Conservation (phyloP, 768 basidiomycete species). For the Xerocomus potaroensis region DNA sequence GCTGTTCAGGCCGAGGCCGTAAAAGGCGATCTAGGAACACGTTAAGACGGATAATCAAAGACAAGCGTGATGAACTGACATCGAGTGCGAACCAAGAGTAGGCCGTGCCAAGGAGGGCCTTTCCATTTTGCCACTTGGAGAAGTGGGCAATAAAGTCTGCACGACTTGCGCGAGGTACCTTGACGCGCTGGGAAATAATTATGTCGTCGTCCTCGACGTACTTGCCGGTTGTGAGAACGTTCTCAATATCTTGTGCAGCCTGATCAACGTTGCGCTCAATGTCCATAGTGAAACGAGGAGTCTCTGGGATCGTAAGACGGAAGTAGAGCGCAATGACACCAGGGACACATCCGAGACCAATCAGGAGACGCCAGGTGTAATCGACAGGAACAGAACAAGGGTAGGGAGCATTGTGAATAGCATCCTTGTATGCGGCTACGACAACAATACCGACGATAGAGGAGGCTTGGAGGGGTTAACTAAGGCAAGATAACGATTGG, state of each 20-base stretch:
- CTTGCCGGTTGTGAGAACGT: constrained; percentile 51
- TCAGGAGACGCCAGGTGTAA: constrained; percentile 80
- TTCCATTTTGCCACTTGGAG: constrained; percentile 69
- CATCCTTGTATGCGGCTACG: constrained; percentile 62
- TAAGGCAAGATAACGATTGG: background rate
- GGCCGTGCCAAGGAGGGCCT: constrained; percentile 70
- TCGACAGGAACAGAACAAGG: constrained; percentile 53
- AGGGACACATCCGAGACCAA: constrained; percentile 84
- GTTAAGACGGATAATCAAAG: background rate
- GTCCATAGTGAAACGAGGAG: constrained; percentile 90
- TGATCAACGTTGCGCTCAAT: constrained; percentile 77
- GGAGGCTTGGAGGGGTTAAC: constrained; percentile 41
- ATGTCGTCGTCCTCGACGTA: constrained; percentile 48
- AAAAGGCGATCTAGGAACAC: constrained; percentile 67
- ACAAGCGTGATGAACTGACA: constrained; percentile 36
- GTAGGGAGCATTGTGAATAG: constrained; percentile 43
- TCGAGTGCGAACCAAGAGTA: constrained; percentile 92
- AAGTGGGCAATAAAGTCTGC: constrained; percentile 70
- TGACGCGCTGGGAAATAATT: constrained; percentile 48
- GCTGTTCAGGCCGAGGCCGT: constrained; percentile 84
- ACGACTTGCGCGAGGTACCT: constrained; percentile 64
- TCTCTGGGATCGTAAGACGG: constrained; percentile 91
- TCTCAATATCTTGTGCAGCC: constrained; percentile 68
- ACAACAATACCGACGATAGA: constrained; percentile 63
- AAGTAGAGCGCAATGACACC: constrained; percentile 82